Percentiles rank a stretch among this genome's conserved stretches.
Evolutionary conservation across 352 stramenopile genomes (phyloP).

Genomic region (Phytophthora sojae): DNA sequence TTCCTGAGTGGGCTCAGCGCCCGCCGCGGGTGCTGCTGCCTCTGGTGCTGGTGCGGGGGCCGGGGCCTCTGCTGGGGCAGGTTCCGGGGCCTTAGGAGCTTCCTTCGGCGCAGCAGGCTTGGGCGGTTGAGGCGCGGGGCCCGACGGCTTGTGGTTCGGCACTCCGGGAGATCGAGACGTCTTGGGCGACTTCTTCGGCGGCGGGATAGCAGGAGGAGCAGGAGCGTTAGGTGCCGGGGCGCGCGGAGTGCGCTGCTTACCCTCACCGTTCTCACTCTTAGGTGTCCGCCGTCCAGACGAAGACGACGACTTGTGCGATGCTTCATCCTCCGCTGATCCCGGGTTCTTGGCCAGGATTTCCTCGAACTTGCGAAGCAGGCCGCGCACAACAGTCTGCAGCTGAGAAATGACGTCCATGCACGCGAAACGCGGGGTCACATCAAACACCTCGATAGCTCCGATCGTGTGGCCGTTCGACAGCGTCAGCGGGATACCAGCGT

Average conservation of each 20-base stretch:
- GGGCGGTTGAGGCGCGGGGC: constrained; percentile 22
- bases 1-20: constrained; percentile 43
- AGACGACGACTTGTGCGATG: constrained; percentile 63
- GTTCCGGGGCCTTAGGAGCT: constrained; percentile 13
- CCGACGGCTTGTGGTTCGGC: constrained; percentile 33
- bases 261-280: constrained; percentile 25
- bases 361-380: constrained; percentile 80
- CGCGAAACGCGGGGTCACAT: constrained; percentile 57
- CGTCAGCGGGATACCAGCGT: constrained; percentile 86
- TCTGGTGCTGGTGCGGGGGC: constrained; percentile 6
- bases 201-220: constrained; percentile 38
- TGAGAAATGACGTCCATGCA: constrained; percentile 82
- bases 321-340: constrained; percentile 52
- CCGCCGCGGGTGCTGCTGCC: constrained; percentile 17
- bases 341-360: constrained; percentile 74
- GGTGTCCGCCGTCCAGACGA: constrained; percentile 55
- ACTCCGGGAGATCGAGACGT: constrained; percentile 13
- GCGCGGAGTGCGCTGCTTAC: constrained; percentile 34
- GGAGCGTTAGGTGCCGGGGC: constrained; percentile 43
- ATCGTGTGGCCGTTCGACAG: constrained; percentile 84
- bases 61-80: constrained; percentile 17
- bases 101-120: constrained; percentile 28
- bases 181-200: constrained; percentile 46
- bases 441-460: constrained; percentile 83
- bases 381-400: constrained; percentile 79